phyloP scores from a whole-genome alignment of 768 basidiomycete species.

The Saitozyma sp. region DNA sequence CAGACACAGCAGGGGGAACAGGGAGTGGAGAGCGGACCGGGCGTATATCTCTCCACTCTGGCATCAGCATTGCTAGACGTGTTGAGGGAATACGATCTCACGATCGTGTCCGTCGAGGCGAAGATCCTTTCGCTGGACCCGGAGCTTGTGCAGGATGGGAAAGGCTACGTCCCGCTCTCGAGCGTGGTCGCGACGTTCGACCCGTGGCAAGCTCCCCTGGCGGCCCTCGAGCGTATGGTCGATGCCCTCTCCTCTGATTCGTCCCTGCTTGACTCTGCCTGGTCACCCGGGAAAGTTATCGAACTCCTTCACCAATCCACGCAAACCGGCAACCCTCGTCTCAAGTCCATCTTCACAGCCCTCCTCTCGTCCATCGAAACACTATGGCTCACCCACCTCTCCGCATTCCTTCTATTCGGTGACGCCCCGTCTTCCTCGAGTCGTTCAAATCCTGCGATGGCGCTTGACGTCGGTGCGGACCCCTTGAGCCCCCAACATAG shows the following conservation, averaged over 20 bases:
- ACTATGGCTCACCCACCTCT: constrained; percentile 81
- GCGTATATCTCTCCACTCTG: constrained; percentile 72
- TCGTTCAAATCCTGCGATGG: constrained; percentile 19
- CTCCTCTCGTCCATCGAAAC: constrained; percentile 74
- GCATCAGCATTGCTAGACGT: constrained; percentile 72
- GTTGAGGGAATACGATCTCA: constrained; percentile 74
- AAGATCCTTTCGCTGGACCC: constrained; percentile 74
- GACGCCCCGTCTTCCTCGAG: constrained; percentile 56
- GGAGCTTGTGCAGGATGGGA: constrained; percentile 71
- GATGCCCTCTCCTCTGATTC: constrained; percentile 41
- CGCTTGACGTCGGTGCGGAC: constrained; percentile 55
- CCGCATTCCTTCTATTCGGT: constrained; percentile 78
- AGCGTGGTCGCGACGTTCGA: constrained; percentile 79
- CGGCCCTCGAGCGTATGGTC: constrained; percentile 57
- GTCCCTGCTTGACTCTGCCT: constrained; percentile 34
- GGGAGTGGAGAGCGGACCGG: constrained; percentile 60
- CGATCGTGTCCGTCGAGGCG: constrained; percentile 77
- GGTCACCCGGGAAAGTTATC: constrained; percentile 75
- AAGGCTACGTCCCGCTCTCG: constrained; percentile 77
- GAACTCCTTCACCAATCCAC: constrained; percentile 73
- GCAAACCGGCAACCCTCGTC: constrained; percentile 73
- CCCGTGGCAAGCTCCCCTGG: constrained; percentile 83
- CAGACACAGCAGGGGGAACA: constrained; percentile 13
- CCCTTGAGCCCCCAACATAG: constrained; percentile 63
- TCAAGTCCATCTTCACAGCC: constrained; percentile 68